phyloP scores from a whole-genome alignment of 1,139 yeast species.

The Candida sp. region DNA sequence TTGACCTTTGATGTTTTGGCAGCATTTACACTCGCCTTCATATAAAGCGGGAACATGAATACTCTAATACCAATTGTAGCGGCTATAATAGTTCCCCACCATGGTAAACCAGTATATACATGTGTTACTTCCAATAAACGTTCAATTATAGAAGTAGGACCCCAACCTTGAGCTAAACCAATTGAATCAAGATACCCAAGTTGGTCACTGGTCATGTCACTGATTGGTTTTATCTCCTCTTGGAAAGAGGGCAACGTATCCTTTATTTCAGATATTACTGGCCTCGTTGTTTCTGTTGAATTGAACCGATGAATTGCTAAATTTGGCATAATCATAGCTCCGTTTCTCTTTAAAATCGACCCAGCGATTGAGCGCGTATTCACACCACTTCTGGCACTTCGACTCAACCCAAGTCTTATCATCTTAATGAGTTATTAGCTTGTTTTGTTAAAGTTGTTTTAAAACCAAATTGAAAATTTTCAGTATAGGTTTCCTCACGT shows the following conservation, averaged over 20 bases:
- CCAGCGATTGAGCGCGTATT: not conserved
- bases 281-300: conserved; percentile 14
- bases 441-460: too few relatives aligned
- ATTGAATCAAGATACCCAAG: conserved; percentile 83
- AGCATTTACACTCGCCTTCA: conserved; percentile 77
- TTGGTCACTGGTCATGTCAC: conserved; percentile 49
- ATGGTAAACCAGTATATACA: conserved; percentile 85
- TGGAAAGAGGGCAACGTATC: conserved; percentile 31
- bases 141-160: conserved; percentile 84
- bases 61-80: conserved; percentile 72
- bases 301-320: conserved; percentile 18
- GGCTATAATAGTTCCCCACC: conserved; percentile 91
- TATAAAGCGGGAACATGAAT: conserved; percentile 74
- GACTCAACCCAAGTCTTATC: conserved; percentile 2
- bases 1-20: conserved; percentile 76
- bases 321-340: not conserved
- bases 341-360: not conserved
- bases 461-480: not conserved
- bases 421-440: not conserved
- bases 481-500: not conserved
- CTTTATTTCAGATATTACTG: conserved; percentile 20
- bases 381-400: not conserved
- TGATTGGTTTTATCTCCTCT: conserved; percentile 20
- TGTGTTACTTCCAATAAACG: conserved; percentile 76
- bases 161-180: conserved; percentile 84